Conservation (phyloP, 2,329 filamentous ascomycete genomes). For the Hawksworthiomyces lignivorus region DNA sequence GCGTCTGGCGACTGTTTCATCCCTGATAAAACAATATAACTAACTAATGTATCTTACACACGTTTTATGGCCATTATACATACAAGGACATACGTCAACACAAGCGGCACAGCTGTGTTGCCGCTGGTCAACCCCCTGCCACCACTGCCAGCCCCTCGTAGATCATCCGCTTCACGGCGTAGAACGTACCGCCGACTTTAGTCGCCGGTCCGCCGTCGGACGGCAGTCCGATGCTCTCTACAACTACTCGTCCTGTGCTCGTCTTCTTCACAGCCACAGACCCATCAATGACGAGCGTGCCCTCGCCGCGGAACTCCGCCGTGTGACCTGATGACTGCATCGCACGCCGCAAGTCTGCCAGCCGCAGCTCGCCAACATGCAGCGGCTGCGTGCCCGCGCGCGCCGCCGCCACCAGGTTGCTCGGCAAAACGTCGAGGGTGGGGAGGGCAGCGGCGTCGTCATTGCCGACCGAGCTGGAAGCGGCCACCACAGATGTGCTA, state of each 20-base stretch:
- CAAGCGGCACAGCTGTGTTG: no score
- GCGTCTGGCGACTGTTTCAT: slow-evolving; percentile 4
- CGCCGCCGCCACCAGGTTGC: slow-evolving; percentile 53
- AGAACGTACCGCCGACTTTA: slow-evolving; percentile 59
- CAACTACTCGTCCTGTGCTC: slow-evolving; percentile 76
- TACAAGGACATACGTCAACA: no score
- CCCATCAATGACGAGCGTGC: slow-evolving; percentile 82
- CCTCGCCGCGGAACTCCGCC: slow-evolving; percentile 90
- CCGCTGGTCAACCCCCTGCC: slow-evolving; percentile 61
- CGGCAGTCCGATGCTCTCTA: slow-evolving; percentile 65
- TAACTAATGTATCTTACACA: no score
- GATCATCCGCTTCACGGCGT: slow-evolving; percentile 81
- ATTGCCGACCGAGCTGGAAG: slow-evolving; percentile 8
- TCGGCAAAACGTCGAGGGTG: slow-evolving; percentile 47
- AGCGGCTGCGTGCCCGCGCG: slow-evolving; percentile 76
- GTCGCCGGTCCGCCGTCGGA: slow-evolving; percentile 31
- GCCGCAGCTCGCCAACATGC: slow-evolving; percentile 85
- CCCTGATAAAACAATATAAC: not conserved
- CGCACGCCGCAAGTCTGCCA: slow-evolving; percentile 78
- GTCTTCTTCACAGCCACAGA: slow-evolving; percentile 84
- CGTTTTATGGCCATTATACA: no score
- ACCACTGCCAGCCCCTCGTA: slow-evolving; percentile 93
- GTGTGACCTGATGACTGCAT: slow-evolving; percentile 77
- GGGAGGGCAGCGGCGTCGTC: slow-evolving; percentile 28
- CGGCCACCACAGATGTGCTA: slow-evolving; percentile 14